Evolutionary conservation across 2,329 filamentous ascomycete species (phyloP).

Genomic region (Lecanicillium sp.): DNA sequence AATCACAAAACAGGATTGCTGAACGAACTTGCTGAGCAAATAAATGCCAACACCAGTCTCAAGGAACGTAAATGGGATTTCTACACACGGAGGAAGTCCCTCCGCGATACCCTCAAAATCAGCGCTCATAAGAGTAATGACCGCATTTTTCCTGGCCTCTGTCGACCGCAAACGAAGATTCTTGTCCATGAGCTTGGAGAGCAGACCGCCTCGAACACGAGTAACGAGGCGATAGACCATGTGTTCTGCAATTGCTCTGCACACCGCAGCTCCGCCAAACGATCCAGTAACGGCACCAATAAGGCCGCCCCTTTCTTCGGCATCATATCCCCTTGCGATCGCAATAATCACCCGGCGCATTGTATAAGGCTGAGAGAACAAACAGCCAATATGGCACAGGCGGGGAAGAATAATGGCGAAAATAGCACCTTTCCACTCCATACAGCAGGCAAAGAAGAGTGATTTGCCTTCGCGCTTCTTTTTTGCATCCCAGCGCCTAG

Average conservation of each 20-base stretch:
- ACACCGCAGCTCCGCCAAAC: not conserved
- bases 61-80: not conserved
- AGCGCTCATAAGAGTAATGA: slow-evolving; percentile 2
- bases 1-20: not conserved
- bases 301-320: not conserved
- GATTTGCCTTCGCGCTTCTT: not conserved
- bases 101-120: not conserved
- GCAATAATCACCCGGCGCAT: not conserved
- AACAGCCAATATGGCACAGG: not conserved
- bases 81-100: not conserved
- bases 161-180: not conserved
- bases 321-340: not conserved
- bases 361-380: not conserved
- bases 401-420: not conserved
- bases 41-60: not conserved
- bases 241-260: not conserved
- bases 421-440: not conserved
- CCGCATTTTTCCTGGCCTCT: not conserved
- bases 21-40: not conserved
- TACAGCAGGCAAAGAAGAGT: not conserved
- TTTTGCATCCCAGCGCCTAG: not conserved
- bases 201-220: not conserved
- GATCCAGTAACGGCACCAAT: not conserved
- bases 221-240: not conserved
- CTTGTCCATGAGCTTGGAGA: not conserved